Percentiles rank a stretch among this genome's conserved stretches.
Evolutionary conservation across 352 stramenopile species (phyloP).

Genomic region (Halophytophthora polymorphica): DNA sequence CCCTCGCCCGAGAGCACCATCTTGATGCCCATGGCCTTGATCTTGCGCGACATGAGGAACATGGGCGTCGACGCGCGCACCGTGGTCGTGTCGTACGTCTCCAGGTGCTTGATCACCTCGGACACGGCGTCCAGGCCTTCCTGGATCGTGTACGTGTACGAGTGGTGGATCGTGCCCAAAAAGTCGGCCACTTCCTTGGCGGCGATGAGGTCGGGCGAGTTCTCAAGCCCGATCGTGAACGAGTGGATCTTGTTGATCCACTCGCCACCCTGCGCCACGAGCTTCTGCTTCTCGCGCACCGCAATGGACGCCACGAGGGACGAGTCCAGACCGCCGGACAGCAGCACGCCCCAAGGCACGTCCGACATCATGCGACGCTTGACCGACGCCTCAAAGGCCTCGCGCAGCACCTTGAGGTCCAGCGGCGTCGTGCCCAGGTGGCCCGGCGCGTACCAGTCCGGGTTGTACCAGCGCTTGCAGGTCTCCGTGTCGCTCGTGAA

Average conservation of each 20-base stretch:
- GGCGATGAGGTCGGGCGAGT: conserved; percentile 95
- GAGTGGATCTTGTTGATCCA: conserved; percentile 96
- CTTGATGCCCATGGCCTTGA: conserved; percentile 99
- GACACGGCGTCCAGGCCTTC: conserved; percentile 97
- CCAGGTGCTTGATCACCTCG: conserved; percentile 96
- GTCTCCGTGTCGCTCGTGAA: conserved; percentile 85
- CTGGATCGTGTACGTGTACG: conserved; percentile 98
- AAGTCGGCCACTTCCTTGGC: conserved; percentile 96
- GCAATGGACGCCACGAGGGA: conserved; percentile 97
- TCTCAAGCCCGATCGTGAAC: conserved; percentile 97
- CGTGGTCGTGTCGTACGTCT: conserved; percentile 99
- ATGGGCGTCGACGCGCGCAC: conserved; percentile 98
- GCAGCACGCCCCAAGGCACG: conserved; percentile 97
- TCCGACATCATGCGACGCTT: conserved; percentile 98
- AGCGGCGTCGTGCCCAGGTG: conserved; percentile 62
- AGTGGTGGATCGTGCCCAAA: conserved; percentile 97
- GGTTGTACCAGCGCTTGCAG: conserved; percentile 95
- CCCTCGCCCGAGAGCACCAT: conserved; percentile 99
- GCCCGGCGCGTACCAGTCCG: conserved; percentile 87
- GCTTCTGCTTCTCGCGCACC: conserved; percentile 89
- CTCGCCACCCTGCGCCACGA: conserved; percentile 69
- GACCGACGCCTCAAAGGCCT: conserved; percentile 93
- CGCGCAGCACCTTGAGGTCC: conserved; percentile 76
- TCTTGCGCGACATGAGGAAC: conserved; percentile 99
- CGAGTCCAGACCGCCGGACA: conserved; percentile 97